Evolutionary conservation across 441 rosid species (phyloP), one percentile per base, ranked within the genome.

Genomic region (Syzygium malaccense): DNA sequence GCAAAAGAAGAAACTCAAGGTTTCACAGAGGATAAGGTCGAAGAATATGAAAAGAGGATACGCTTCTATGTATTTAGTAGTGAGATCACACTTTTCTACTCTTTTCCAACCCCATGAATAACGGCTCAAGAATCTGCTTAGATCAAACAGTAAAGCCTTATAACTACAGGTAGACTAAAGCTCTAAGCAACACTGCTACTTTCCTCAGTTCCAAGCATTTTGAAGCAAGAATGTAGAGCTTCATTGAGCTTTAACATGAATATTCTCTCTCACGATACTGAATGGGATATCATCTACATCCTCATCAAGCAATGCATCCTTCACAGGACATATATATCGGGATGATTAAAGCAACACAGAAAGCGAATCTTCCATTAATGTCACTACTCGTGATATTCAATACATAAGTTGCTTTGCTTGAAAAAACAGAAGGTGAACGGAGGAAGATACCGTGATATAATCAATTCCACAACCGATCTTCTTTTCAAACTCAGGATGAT

Each of bases 391-490:
- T 7, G n/a, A 75, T 13, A 37, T 75, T 41, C 10, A 2, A 41
- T 41, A 15, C 51, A 41, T 26, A 23, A 75, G 51, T 75, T 75
- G 83, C 83, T 75, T 51, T 23, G 51, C 83, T 41, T 23, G 80
- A 41, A 75, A 75, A 23, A 23, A 66, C 56, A 54, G 87, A 33
- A 4, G 86, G 48, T 30, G 86, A 56, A 51, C 14, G 85, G 84
- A 88, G 88, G 87, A 78, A 90, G 94, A 88, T 94, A 98, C 99
- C 86, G 96, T 95, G 88, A 97, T 93, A 89, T 93, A 94, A 90
- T 95, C 98, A 87, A 97, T 94, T 86, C 99, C 99, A 88, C 94
- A 91, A 41, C 99, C 99, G 15, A 94, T 94, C 92, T 98, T 98
- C 94, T 93, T 93, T 86, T 95, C 94, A 60, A 51, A 92, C 48